Base-by-base conservation (phyloP, 352 stramenopile genomes). In the Pythium scleroteichum region DNA sequence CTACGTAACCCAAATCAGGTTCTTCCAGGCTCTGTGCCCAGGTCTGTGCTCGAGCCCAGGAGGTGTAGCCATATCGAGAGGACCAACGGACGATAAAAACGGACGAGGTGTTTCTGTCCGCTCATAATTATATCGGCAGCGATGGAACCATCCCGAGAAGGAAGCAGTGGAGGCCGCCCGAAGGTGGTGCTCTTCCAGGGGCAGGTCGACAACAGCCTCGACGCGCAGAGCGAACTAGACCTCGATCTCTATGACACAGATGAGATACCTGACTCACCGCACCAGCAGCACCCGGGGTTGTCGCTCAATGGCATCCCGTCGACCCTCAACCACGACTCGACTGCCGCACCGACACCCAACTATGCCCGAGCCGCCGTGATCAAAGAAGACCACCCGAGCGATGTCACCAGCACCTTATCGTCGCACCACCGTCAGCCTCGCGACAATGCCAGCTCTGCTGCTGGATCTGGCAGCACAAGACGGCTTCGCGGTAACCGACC, bases 231-330 rank as follows among this genome's bases (percentile, higher is more conserved):
- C 40, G 79, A 90, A 49, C 70, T 88, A 26, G 78, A 88, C 40
- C 54, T 86, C 20, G 78, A 82, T 52, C 59, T 86, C 3, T 88
- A 88, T 64, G 76, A 90, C 45, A 76, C 62, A 17, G 76, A 90
- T 22, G 74, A 85, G 9, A 53, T 66, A 0, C 42, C 62, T 0
- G 71, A 70, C 35, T 51, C 33, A 3, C 46, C 47, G 17, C 51
- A 41, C 19, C 14, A 42, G 14, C 38, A 53, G 38, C 24, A 29
- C 2, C 33, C 35, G 6, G 48, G 38, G 32, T 53, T 72, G n/a
- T 68, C 64, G 1, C 42, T 72, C 1, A 66, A 52, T 27, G 64
- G 49, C 3, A 41, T 72, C 9, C 52, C 52, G 17, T 69, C 66
- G 23, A 64, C 72, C 22, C 53, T 66, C 20, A 39, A 59, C 32